Evolutionary conservation across 1,139 yeast species (phyloP), one percentile per base, ranked within the genome.

Genomic region (Saccharomyces hybrid): DNA sequence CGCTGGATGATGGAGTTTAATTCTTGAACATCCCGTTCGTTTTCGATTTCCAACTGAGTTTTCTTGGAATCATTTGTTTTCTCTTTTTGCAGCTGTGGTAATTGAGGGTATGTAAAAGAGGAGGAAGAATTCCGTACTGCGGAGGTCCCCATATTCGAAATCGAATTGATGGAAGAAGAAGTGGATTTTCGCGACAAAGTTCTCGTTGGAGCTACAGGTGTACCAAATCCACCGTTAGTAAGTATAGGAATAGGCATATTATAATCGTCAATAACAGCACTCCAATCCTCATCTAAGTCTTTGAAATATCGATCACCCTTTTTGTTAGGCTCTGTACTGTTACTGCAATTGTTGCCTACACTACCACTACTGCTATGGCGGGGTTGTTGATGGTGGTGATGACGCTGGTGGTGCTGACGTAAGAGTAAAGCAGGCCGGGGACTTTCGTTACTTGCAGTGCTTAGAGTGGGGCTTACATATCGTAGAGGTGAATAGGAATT

Each of bases 221-320:
- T 44, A 4, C 52, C 59, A 20, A 46, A 52, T 55, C 68, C 57
- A 52, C 73, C 60, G 70, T 73, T 65, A 73, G 70, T 50, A 66
- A 64, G 56, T 72, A 73, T 59, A 76, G 86, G 71, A 9, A 68
- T 68, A 8, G 72, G 72, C 63, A 63, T 65, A 51, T 68, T 68
- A 51, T 66, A 68, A 53, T 69, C 71, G 59, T 86, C 89, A 49
- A 89, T 76, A 44, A 83, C 86, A 4, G 96, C 95, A 67, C 89
- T 91, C 97, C 97, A 90, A 69, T 89, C 97, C 63, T 87, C 96
- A 67, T 89, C 97, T 51, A 83, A 70, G 65, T 88, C 96, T 23
- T 79, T 73, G 61, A 81, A 83, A 54, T 69, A 72, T 42, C 61
- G 65, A 27, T 69, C 68, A 52, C 31, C 58, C 57, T 55, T 69